These are phyloP conservation scores for Dendrobium nobile DNA, from an alignment of 106 monocot genomes.

Conservation along the genomic window DNA sequence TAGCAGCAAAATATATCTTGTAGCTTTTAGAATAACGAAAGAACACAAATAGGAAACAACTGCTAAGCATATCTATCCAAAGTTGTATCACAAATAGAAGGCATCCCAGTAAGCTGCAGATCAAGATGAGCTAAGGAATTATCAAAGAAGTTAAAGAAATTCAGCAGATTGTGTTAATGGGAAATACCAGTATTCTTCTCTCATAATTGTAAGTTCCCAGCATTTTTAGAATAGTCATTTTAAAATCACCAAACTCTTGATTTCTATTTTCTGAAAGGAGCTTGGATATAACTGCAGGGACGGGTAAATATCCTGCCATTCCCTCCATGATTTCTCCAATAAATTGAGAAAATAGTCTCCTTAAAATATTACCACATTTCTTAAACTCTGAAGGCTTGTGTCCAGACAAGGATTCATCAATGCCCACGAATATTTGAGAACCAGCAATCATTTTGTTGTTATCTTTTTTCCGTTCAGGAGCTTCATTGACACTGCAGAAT, in stretches of 20 bases:
- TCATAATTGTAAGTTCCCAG: conserved; percentile 87
- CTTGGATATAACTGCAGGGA: conserved; percentile 80
- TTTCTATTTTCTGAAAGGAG: conserved; percentile 79
- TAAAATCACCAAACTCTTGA: conserved; percentile 98
- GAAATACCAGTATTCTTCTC: conserved; percentile 82
- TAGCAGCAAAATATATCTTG: background rate
- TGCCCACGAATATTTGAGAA: conserved; percentile 11
- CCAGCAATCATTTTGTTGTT: conserved; percentile 7
- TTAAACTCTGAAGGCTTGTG: conserved; percentile 11
- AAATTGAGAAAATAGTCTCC: conserved; percentile 65
- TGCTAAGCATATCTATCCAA: background rate
- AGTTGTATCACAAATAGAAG: background rate
- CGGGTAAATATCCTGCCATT: conserved; percentile 79
- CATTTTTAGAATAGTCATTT: conserved; percentile 73
- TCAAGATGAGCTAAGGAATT: background rate
- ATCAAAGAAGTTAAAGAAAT: background rate
- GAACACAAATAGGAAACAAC: background rate
- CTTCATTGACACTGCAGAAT: conserved; percentile 28
- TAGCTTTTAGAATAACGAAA: background rate
- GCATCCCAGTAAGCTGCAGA: background rate
- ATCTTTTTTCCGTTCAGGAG: conserved; percentile 17
- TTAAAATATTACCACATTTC: conserved; percentile 29
- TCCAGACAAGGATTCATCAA: conserved; percentile 5
- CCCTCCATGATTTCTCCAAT: conserved; percentile 84
- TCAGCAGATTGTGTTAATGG: background rate